These are phyloP conservation scores for Ustilago crameri DNA, from an alignment of 1,284 basidiomycete genomes.

Conservation along the genomic window DNA sequence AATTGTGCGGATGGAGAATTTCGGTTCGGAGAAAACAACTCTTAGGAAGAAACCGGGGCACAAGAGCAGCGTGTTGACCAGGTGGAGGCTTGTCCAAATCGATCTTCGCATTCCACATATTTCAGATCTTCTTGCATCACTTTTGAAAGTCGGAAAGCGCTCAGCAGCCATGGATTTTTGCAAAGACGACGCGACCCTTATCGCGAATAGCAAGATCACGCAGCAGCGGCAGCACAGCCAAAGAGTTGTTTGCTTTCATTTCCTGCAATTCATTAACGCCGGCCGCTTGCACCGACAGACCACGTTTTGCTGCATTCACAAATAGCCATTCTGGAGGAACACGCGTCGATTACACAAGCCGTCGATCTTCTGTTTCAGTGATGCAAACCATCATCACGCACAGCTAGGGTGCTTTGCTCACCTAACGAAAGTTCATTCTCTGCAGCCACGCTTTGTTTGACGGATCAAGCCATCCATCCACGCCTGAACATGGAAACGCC, in stretches of 20 bases:
- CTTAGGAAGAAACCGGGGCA: constrained; percentile 4
- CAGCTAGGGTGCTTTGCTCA: background rate
- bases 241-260: too few relatives aligned
- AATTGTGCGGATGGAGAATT: constrained; percentile 23
- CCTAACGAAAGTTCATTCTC: background rate
- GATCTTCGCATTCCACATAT: background rate
- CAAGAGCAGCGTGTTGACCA: constrained; percentile 7
- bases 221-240: too few relatives aligned
- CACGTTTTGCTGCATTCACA: too few relatives aligned
- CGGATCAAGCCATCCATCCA: too few relatives aligned
- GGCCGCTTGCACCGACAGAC: too few relatives aligned
- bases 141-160: background rate
- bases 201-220: too few relatives aligned
- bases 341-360: constrained; percentile 20
- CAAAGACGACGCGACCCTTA: too few relatives aligned
- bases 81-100: constrained; percentile 1
- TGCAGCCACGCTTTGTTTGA: too few relatives aligned
- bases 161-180: background rate
- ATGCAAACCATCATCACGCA: background rate
- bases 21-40: constrained; percentile 13
- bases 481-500: too few relatives aligned
- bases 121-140: constrained; percentile 4
- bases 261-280: too few relatives aligned
- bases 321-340: background rate
- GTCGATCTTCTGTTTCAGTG: background rate